Percentiles rank a stretch among this genome's conserved stretches.
Evolutionary conservation across 2,329 filamentous ascomycete genomes (phyloP).

Genomic region (Aspergillus puulaauensis): DNA sequence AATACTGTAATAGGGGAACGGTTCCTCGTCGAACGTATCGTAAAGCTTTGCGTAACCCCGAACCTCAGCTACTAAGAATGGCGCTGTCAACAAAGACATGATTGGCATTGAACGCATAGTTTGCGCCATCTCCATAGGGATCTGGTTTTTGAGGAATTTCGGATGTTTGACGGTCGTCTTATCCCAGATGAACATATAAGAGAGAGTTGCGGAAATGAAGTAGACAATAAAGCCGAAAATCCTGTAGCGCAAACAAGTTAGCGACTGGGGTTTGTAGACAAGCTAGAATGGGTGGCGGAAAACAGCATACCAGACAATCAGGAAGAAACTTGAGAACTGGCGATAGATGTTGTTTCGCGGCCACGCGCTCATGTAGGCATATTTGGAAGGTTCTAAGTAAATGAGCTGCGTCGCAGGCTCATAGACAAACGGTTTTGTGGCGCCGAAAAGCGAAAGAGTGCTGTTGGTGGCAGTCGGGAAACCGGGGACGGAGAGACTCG

Average conservation of each 20-base stretch:
- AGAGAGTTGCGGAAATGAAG: constrained; percentile 78
- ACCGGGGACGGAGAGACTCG: constrained; percentile 54
- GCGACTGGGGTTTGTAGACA: not conserved
- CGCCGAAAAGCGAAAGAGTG: constrained; percentile 55
- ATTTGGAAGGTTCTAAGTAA: constrained; percentile 67
- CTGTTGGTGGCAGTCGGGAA: constrained; percentile 56
- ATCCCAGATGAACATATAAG: constrained; percentile 88
- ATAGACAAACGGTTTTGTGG: constrained; percentile 52
- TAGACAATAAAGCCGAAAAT: constrained; percentile 82
- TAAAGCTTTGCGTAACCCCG: constrained; percentile 85
- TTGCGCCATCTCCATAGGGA: constrained; percentile 80
- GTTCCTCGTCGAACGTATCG: constrained; percentile 72
- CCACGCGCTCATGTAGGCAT: constrained; percentile 77
- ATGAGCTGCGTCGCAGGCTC: constrained; percentile 71
- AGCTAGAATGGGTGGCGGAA: constrained; percentile 1
- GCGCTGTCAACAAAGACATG: constrained; percentile 79
- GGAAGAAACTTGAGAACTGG: constrained; percentile 72
- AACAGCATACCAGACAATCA: constrained; percentile 75
- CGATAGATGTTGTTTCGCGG: constrained; percentile 74
- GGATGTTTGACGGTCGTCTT: constrained; percentile 86
- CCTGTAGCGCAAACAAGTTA: constrained; percentile 52
- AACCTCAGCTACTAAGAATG: constrained; percentile 80
- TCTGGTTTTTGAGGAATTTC: constrained; percentile 93
- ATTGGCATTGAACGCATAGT: constrained; percentile 72
- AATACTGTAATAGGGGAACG: constrained; percentile 74